Evolutionary conservation across 305 asterid genomes (phyloP), one percentile per base, ranked within the genome.

Genomic region (Solanum chacoense): DNA sequence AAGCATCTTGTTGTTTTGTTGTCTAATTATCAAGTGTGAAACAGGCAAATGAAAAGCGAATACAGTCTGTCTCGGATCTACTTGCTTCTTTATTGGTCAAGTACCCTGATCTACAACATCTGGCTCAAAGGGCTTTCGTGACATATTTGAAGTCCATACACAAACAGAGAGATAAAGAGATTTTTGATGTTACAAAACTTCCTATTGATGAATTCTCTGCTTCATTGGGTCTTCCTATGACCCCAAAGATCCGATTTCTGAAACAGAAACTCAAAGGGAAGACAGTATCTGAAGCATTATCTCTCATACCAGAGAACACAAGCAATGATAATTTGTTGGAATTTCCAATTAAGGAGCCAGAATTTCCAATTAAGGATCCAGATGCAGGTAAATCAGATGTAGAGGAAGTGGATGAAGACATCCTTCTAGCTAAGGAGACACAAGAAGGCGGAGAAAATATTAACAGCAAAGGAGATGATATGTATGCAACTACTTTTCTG

Each of bases 171-270:
- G 98, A 98, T 89, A 98, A 94, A 92, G 99, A 98, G 92, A 90
- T 95, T 87, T 96, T 98, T 91, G 98, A 96, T 77, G 96, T 95
- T 85, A 92, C 91, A 50, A 92, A 95, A 87, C 98, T 96, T 87
- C 95, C 98, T 1, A 89, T 95, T 87, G 99, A 95, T 63, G 98
- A 94, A 55, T 96, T 59, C 89, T 90, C 98, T 87, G 98, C 98
- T 90, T 98, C 99, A 84, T 90, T 96, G 85, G 99, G 99, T 89
- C 98, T 98, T 88, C 99, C 99, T 45, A 92, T 96, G 98, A 95
- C 98, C 88, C 99, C 99, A 67, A 95, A 94, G 90, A 90, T 98
- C 88, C 95, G 98, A 55, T 95, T 95, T 91, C 91, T 95, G 38
- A 95, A 95, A 86, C 95, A 92, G 88, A 96, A 93, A 86, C 89